These are phyloP conservation scores for Nymphaea thermarum DNA, from an alignment of 164 flowering plant species.

Conservation along the genomic window DNA sequence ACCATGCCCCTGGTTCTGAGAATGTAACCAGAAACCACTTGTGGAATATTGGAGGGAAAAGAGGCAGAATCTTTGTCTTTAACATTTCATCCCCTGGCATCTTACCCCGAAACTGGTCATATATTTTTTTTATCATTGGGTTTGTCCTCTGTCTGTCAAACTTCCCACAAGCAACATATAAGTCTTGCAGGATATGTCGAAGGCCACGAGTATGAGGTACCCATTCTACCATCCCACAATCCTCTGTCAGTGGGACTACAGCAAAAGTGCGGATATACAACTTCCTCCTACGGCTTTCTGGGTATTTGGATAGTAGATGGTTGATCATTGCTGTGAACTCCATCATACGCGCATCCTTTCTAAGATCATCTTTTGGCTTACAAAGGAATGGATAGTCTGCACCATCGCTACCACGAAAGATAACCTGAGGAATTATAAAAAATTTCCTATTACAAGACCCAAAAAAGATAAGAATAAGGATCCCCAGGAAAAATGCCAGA, in stretches of 20 bases:
- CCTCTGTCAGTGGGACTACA: conserved; percentile 93
- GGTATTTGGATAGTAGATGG: conserved; percentile 74
- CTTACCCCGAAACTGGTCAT: conserved; percentile 90
- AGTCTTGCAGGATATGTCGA: conserved; percentile 97
- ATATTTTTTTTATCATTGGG: conserved; percentile 82
- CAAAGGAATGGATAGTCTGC: conserved; percentile 83
- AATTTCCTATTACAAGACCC: no score
- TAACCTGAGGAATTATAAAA: conserved; percentile 32
- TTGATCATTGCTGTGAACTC: conserved; percentile 97
- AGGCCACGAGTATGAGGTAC: conserved; percentile 99
- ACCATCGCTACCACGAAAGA: conserved; percentile 95
- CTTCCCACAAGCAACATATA: conserved; percentile 77
- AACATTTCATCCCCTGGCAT: conserved; percentile 85
- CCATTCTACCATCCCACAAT: conserved; percentile 99
- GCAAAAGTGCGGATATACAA: conserved; percentile 97
- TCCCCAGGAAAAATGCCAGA: no score
- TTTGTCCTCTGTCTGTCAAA: conserved; percentile 96
- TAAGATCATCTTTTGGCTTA: conserved; percentile 98
- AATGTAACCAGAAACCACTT: conserved; percentile 91
- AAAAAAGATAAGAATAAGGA: no score
- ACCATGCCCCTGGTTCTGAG: conserved; percentile 99
- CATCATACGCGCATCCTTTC: conserved; percentile 99
- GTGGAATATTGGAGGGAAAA: conserved; percentile 95
- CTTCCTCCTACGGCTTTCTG: conserved; percentile 98
- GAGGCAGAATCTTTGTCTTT: conserved; percentile 76